phyloP scores from a whole-genome alignment of 345 rosid genomes.

The Gossypium turneri region DNA sequence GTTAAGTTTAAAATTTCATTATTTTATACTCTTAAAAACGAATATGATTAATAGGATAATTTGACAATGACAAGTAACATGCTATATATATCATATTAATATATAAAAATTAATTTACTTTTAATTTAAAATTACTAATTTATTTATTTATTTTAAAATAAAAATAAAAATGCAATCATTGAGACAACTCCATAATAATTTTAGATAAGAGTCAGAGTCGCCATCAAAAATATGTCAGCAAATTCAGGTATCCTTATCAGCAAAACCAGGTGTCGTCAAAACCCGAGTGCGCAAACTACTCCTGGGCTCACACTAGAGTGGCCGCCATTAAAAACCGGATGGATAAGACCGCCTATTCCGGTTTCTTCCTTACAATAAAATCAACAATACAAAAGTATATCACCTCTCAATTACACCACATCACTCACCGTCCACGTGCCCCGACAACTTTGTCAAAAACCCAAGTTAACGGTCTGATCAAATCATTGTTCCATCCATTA shows the following conservation, averaged over 20 bases:
- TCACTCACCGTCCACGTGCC: background rate
- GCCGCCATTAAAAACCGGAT: constrained; percentile 41
- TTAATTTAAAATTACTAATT: too few relatives aligned
- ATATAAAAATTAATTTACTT: too few relatives aligned
- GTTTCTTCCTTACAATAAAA: background rate
- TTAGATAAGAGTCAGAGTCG: too few relatives aligned
- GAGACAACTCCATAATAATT: too few relatives aligned
- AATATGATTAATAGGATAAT: too few relatives aligned
- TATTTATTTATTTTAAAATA: too few relatives aligned
- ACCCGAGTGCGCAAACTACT: constrained; percentile 22
- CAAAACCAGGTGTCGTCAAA: background rate
- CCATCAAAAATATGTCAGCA: too few relatives aligned
- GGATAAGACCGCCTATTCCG: constrained; percentile 19
- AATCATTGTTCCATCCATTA: too few relatives aligned
- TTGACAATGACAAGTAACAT: fast-evolving
- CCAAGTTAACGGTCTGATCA: background rate
- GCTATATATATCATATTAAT: too few relatives aligned
- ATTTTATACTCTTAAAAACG: too few relatives aligned
- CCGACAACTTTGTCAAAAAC: background rate
- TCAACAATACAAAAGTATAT: background rate
- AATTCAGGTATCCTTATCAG: too few relatives aligned
- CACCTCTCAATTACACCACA: background rate
- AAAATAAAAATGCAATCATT: background rate
- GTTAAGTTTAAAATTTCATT: too few relatives aligned
- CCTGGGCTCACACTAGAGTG: constrained; percentile 24